Percentiles rank a stretch among this genome's conserved stretches.
phyloP scores from a whole-genome alignment of 2,329 filamentous ascomycete genomes.

The Fusarium globosum region DNA sequence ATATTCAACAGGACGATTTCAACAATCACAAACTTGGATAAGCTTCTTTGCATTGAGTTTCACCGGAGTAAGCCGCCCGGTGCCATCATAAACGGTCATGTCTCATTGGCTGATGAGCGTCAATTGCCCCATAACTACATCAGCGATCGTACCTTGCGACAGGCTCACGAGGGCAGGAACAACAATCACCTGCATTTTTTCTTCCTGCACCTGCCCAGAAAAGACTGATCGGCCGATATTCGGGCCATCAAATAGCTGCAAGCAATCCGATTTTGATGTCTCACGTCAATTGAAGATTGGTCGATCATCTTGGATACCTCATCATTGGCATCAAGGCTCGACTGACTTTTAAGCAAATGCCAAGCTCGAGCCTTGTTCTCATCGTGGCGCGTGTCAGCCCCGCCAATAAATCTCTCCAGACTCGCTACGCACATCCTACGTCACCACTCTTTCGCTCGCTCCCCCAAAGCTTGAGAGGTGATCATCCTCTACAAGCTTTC shows the following conservation, averaged over 20 bases:
- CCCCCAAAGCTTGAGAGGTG: background rate
- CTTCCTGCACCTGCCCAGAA: constrained; percentile 8
- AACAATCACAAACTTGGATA: constrained; percentile 8
- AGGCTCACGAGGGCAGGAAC: constrained; percentile 23
- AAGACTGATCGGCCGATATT: constrained; percentile 20
- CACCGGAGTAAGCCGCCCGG: constrained; percentile 19
- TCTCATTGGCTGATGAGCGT: background rate
- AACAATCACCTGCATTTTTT: constrained; percentile 25
- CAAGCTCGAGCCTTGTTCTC: constrained; percentile 28
- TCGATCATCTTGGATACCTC: background rate
- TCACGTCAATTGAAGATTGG: background rate
- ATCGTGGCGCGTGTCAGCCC: constrained; percentile 36
- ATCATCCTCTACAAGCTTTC: constrained; percentile 17
- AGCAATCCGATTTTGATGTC: constrained; percentile 8
- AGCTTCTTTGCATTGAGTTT: constrained; percentile 8
- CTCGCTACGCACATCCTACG: constrained; percentile 13
- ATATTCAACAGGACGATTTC: background rate
- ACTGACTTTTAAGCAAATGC: constrained; percentile 8
- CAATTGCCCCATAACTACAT: background rate
- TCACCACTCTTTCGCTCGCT: constrained; percentile 20
- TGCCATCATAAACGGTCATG: background rate
- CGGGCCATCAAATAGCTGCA: background rate
- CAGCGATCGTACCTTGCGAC: constrained; percentile 13
- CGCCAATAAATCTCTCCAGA: constrained; percentile 25
- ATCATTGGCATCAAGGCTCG: background rate